Evolutionary conservation across 78 protist genomes (phyloP).

Genomic region (Dictyostelium capitatum): DNA sequence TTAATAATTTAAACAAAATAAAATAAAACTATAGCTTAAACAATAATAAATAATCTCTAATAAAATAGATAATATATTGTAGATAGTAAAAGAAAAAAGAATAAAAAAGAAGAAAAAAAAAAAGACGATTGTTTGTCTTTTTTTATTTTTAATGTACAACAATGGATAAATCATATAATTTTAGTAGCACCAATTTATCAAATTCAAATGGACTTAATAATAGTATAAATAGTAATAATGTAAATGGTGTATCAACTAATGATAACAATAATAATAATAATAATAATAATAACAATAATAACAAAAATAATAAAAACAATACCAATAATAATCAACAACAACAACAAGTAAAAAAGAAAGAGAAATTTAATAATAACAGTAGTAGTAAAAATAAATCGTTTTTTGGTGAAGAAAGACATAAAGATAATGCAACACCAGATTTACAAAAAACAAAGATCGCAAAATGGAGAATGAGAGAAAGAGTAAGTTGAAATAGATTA

Average conservation of each 20-base stretch:
- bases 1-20: too few relatives aligned
- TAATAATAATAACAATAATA: neutral
- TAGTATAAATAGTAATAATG: neutral
- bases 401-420: constrained; percentile 71
- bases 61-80: too few relatives aligned
- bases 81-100: too few relatives aligned
- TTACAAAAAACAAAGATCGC: constrained; percentile 66
- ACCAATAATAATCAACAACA: neutral
- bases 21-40: too few relatives aligned
- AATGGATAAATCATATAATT: constrained; percentile 2
- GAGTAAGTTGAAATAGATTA: too few relatives aligned
- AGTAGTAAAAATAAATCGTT: constrained; percentile 27
- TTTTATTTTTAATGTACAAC: too few relatives aligned
- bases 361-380: constrained; percentile 11
- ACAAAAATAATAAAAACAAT: neutral
- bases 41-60: too few relatives aligned
- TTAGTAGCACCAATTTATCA: neutral
- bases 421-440: constrained; percentile 81
- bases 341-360: constrained; percentile 39
- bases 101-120: too few relatives aligned
- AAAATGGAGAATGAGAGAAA: constrained; percentile 88
- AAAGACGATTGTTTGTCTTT: too few relatives aligned
- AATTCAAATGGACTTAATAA: constrained; percentile 9
- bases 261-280: neutral
- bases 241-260: neutral